Evolutionary conservation across 805 yeast genomes (phyloP).

Genomic region (Wickerhamomyces silvicola): DNA sequence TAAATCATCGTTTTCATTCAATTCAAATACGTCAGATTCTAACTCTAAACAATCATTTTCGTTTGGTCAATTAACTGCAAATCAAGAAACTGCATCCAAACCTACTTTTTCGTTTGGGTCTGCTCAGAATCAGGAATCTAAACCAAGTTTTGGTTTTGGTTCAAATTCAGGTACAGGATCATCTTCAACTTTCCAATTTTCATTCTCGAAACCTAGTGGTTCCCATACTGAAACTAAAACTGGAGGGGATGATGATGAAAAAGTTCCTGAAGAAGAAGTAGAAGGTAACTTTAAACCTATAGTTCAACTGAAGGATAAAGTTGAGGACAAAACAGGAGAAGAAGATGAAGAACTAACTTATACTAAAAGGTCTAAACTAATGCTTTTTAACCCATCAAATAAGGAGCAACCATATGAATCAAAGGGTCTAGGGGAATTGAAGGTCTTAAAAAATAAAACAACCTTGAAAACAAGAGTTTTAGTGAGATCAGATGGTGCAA

Average conservation of each 20-base stretch:
- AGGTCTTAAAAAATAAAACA: slow-evolving; percentile 55
- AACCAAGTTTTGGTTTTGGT: slow-evolving; percentile 28
- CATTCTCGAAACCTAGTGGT: slow-evolving; percentile 5
- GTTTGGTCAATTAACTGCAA: too few relatives aligned
- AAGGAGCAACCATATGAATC: slow-evolving; percentile 46
- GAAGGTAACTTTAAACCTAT: slow-evolving; percentile 41
- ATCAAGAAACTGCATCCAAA: slow-evolving; percentile 4
- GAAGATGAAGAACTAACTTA: slow-evolving; percentile 65
- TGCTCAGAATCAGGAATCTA: too few relatives aligned
- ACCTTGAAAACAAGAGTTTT: slow-evolving; percentile 62
- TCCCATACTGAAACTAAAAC: slow-evolving; percentile 13
- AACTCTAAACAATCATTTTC: slow-evolving; percentile 18
- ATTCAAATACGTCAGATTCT: slow-evolving; percentile 1
- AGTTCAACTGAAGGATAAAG: slow-evolving; percentile 40
- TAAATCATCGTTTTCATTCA: too few relatives aligned
- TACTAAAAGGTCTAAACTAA: slow-evolving; percentile 66
- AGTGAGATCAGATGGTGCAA: slow-evolving; percentile 85
- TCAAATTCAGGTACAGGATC: slow-evolving; percentile 9
- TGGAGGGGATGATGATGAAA: slow-evolving; percentile 25
- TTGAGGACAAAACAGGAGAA: slow-evolving; percentile 71
- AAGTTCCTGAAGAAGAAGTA: slow-evolving; percentile 37
- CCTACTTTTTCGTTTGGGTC: slow-evolving; percentile 14
- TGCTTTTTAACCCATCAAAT: slow-evolving; percentile 48
- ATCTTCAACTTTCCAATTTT: slow-evolving; percentile 4
- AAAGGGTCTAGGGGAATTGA: slow-evolving; percentile 79